phyloP scores from a whole-genome alignment of 2,329 filamentous ascomycete species.

The Eurotiales sp. region DNA sequence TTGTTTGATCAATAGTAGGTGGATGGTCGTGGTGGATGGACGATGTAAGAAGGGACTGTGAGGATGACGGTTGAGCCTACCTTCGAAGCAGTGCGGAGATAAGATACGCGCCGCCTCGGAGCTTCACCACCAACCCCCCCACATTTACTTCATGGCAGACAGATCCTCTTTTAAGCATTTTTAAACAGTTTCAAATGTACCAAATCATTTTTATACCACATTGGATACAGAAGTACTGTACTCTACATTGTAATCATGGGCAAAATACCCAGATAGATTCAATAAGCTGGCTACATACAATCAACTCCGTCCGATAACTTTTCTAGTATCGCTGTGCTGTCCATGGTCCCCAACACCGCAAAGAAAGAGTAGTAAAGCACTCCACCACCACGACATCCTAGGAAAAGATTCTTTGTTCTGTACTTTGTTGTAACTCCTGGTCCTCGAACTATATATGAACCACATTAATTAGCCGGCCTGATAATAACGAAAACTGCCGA shows the following conservation, averaged over 20 bases:
- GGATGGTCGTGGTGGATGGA: background rate
- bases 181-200: too few species aligned
- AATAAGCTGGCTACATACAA: slow-evolving; percentile 9
- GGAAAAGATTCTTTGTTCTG: slow-evolving; percentile 31
- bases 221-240: too few species aligned
- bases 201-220: too few species aligned
- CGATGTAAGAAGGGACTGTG: slow-evolving; percentile 1
- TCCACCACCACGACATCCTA: too few species aligned
- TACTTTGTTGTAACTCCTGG: slow-evolving; percentile 29
- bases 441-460: slow-evolving; percentile 39
- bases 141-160: background rate
- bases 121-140: background rate
- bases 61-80: slow-evolving; percentile 12
- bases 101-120: slow-evolving; percentile 21
- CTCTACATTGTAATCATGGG: background rate
- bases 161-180: too few species aligned
- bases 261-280: background rate
- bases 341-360: slow-evolving; percentile 14
- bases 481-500: background rate
- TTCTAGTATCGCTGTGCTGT: slow-evolving; percentile 11
- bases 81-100: slow-evolving; percentile 21
- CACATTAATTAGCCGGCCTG: slow-evolving; percentile 14
- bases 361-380: slow-evolving; percentile 8
- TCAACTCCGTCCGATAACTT: slow-evolving; percentile 16
- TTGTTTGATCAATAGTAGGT: background rate